Base-by-base conservation (phyloP, 1,139 yeast species). In the Blastobotrys serpentis region DNA sequence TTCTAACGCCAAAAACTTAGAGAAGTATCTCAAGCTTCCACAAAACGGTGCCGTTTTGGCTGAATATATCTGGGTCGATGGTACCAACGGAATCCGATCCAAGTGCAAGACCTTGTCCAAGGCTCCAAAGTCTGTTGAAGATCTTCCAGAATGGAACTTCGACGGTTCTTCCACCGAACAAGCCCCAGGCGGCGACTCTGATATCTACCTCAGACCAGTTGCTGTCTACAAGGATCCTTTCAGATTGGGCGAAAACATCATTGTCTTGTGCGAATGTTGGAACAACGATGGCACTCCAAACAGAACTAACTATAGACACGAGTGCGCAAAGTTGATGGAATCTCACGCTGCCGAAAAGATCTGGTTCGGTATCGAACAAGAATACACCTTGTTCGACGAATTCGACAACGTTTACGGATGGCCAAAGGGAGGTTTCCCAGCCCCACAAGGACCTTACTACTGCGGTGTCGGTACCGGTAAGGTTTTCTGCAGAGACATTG, bases 401-500 rank as follows among this genome's bases (percentile, higher is more conserved):
- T 84, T 71, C 65, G 96, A 87, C 71, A 76, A 85, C 64, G 92
- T 86, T 53, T 92, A 89, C 73, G 98, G 96, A 61, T 92, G 98
- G 98, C 98, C 98, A 73, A 82, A 86, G 78, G 98, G 98, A 64
- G 98, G 98, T 55, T 92, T 81, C 92, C 98, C 98, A 69, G 98
- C 96, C 60, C 98, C 98, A 59, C 98, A 92, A 77, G 98, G 98
- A 61, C 98, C 98, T 55, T 92, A 90, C 85, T 92, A 92, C 84
- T 92, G 98, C 79, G 98, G 98, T 82, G 98, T 92, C 59, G 98
- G 98, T 76, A 82, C 97, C 65, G 97, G 98, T 67, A 90, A 88
- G 77, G 98, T 92, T 56, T 87, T 84, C 71, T 96, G 98, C 66
- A 84, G 98, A 77, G 98, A 92, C 69, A 89, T 92, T 52, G 90